Conservation (phyloP, 768 basidiomycete species). For the Tulasnella sp. region DNA sequence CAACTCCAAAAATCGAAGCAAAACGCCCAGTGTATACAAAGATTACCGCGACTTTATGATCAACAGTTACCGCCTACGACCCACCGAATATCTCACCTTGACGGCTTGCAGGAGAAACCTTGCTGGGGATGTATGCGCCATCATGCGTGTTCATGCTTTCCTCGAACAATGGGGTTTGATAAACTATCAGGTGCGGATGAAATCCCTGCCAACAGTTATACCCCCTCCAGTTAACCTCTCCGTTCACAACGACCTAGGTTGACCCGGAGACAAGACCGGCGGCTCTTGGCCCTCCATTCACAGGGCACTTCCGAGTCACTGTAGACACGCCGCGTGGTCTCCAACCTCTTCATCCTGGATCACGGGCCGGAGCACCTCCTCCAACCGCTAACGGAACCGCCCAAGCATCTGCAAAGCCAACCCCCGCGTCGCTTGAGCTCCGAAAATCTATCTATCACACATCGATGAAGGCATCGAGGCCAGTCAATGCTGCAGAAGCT, state of each 20-base stretch:
- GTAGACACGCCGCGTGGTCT: slow-evolving; percentile 95
- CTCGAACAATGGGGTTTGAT: slow-evolving; percentile 98
- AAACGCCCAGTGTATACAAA: slow-evolving; percentile 96
- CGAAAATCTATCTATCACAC: slow-evolving; percentile 84
- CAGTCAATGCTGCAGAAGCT: slow-evolving; percentile 62
- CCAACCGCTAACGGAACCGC: slow-evolving; percentile 33
- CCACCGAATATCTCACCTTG: slow-evolving; percentile 91
- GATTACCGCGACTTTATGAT: slow-evolving; percentile 99
- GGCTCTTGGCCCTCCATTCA: slow-evolving; percentile 91
- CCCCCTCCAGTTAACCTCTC: background rate
- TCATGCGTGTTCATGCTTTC: slow-evolving; percentile 98
- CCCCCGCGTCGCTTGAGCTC: slow-evolving; percentile 75
- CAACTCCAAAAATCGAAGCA: slow-evolving; percentile 87
- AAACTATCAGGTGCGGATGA: slow-evolving; percentile 84
- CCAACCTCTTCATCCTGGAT: slow-evolving; percentile 68
- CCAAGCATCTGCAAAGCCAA: slow-evolving; percentile 34
- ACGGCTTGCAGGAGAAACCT: slow-evolving; percentile 94
- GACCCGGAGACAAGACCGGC: slow-evolving; percentile 95
- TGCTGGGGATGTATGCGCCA: slow-evolving; percentile 95
- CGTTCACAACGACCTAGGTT: slow-evolving; percentile 46
- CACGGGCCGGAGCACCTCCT: slow-evolving; percentile 61
- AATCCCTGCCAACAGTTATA: background rate
- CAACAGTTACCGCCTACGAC: slow-evolving; percentile 91
- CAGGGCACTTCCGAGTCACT: slow-evolving; percentile 96
- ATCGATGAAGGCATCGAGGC: slow-evolving; percentile 71